Percentiles rank a stretch among this genome's conserved stretches.
Evolutionary conservation across 768 basidiomycete species (phyloP).

Genomic region (Agaricus sinodeliciosus): DNA sequence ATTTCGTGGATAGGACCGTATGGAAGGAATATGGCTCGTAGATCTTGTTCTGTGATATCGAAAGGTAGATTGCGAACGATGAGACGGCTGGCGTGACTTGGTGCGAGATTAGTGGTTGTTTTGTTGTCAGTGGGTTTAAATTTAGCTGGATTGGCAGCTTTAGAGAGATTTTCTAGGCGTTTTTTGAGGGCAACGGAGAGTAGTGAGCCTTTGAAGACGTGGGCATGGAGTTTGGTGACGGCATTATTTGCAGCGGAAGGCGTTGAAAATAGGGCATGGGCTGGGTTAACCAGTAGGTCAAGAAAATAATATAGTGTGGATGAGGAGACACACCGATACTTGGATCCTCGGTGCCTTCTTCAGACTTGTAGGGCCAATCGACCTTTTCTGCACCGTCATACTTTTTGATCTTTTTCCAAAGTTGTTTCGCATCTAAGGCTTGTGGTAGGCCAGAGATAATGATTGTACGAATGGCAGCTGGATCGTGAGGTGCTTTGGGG

Average conservation of each 20-base stretch:
- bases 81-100: constrained; percentile 70
- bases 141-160: constrained; percentile 24
- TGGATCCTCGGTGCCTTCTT: constrained; percentile 37
- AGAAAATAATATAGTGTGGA: background rate
- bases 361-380: constrained; percentile 56
- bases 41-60: constrained; percentile 75
- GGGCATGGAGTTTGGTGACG: constrained; percentile 79
- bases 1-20: constrained; percentile 85
- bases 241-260: constrained; percentile 65
- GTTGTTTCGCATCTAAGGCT: constrained; percentile 50
- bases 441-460: constrained; percentile 69
- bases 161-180: constrained; percentile 62
- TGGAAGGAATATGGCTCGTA: constrained; percentile 81
- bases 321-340: constrained; percentile 36
- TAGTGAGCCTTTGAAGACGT: constrained; percentile 84
- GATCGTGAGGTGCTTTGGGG: constrained; percentile 46
- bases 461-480: constrained; percentile 78
- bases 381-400: constrained; percentile 69
- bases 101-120: constrained; percentile 28
- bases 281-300: constrained; percentile 25
- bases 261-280: constrained; percentile 67
- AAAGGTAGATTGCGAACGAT: constrained; percentile 91
- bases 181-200: constrained; percentile 89
- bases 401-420: constrained; percentile 89
- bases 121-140: constrained; percentile 13